Evolutionary conservation across 1,284 basidiomycete genomes (phyloP).

Genomic region (Puccinia novopanici): DNA sequence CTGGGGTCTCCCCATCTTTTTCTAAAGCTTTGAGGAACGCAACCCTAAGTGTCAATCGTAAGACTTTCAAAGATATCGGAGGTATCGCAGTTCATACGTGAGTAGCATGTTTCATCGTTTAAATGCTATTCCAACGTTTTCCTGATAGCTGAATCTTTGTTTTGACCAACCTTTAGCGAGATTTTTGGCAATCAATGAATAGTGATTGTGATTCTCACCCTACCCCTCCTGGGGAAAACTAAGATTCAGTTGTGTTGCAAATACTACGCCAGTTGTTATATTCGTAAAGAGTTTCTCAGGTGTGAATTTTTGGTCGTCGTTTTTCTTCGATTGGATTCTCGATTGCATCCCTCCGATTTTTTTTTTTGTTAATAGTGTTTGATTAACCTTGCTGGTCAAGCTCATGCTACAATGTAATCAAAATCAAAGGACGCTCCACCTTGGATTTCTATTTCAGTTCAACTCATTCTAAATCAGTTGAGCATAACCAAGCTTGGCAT

Average conservation of each 20-base stretch:
- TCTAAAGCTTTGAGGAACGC: slow-evolving; percentile 26
- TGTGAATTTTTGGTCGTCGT: no score
- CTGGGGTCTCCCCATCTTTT: slow-evolving; percentile 8
- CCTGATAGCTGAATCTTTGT: background rate
- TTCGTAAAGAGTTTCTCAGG: no score
- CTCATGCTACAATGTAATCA: no score
- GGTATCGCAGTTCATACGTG: slow-evolving; percentile 28
- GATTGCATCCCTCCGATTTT: no score
- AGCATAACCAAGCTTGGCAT: no score
- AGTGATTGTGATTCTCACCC: background rate
- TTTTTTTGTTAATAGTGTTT: no score
- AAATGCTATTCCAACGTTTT: background rate
- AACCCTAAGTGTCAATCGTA: slow-evolving; percentile 8
- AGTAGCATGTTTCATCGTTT: slow-evolving; percentile 5
- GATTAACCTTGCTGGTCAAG: no score
- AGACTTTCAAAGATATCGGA: slow-evolving; percentile 30
- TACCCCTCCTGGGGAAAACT: background rate
- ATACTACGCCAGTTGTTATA: no score
- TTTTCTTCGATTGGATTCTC: no score
- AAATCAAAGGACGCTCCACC: no score
- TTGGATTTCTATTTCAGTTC: no score
- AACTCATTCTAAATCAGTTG: no score
- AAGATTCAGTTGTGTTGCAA: background rate
- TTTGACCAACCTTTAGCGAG: slow-evolving; percentile 1
- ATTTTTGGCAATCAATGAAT: slow-evolving; percentile 28